A percentile compares a stretch with the other conserved stretches of the same genome.
Evolutionary conservation across 352 stramenopile species (phyloP).

Genomic region (Hyphochytrium catenoides): DNA sequence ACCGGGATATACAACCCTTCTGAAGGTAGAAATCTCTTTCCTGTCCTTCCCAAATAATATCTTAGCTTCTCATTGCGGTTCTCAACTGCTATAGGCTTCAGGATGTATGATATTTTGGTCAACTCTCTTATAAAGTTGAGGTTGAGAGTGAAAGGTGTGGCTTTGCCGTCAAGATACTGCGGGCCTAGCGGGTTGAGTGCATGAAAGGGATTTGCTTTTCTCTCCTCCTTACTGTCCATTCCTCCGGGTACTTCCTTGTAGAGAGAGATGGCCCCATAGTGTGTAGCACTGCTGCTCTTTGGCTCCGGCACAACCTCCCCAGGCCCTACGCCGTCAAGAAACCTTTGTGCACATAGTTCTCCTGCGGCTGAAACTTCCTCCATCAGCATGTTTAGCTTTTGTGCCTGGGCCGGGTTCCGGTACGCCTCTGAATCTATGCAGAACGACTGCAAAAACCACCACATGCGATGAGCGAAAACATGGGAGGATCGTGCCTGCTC

Average conservation of each 20-base stretch:
- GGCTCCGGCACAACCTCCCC: constrained; percentile 9
- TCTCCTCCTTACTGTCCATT: constrained; percentile 26
- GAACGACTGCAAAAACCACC: constrained; percentile 55
- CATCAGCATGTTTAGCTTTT: constrained; percentile 45
- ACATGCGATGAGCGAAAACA: constrained; percentile 53
- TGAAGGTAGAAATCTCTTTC: neutral
- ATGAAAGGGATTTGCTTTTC: constrained; percentile 2
- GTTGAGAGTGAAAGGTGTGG: constrained; percentile 35
- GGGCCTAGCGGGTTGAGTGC: neutral
- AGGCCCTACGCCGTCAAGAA: constrained; percentile 8
- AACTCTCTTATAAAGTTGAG: constrained; percentile 32
- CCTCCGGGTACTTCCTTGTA: constrained; percentile 8
- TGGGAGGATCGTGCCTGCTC: constrained; percentile 28
- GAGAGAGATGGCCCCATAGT: neutral
- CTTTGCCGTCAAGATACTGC: constrained; percentile 1
- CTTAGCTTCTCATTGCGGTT: constrained; percentile 36
- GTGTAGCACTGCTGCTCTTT: constrained; percentile 4
- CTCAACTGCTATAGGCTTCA: constrained; percentile 25
- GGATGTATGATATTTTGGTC: constrained; percentile 40
- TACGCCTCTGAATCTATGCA: constrained; percentile 33
- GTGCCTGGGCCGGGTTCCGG: constrained; percentile 19
- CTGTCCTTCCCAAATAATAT: neutral
- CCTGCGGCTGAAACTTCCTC: constrained; percentile 26
- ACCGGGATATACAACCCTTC: constrained; percentile 30
- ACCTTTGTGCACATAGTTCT: constrained; percentile 4